Base-by-base conservation (phyloP, 495 filamentous ascomycete genomes). In the Massariosphaeria phaeospora region DNA sequence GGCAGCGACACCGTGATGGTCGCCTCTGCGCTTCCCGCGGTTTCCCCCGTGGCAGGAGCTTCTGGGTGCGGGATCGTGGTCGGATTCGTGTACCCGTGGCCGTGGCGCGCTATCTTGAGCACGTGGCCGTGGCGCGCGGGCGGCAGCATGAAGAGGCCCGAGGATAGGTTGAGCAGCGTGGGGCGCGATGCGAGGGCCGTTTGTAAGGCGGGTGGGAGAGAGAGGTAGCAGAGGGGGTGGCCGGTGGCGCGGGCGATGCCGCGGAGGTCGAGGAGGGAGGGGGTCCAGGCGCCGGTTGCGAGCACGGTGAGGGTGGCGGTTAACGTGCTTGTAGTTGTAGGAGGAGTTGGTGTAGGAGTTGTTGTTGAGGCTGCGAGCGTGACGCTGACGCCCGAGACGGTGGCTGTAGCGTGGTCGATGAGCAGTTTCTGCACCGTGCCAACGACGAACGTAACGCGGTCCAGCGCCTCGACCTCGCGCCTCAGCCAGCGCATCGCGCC, bases 281-380 rank as follows among this genome's bases (percentile, higher is more conserved):
- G 75, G 5, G 86, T 86, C 90, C 90, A 96, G 1, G 93, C 87
- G 5, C 93, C 93, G 0, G 89, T 81, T 0, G 93, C 89, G 6
- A 95, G 74, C 48, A 96, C 71, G 13, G 84, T 81, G 3, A 96
- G 75, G 43, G 86, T 84, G 2, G 89, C 89, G 0, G 68, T 69
- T 4, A 95, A 47, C 8, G 63, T 69, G 26, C 3, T 81, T 80
- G 45, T 80, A 74, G 0, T 66, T 64, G 7, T n/a, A n/a, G n/a
- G n/a, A n/a, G n/a, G n/a, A n/a, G n/a, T n/a, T n/a, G n/a, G n/a
- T 91, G 67, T 20, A 60, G 62, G 38, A 40, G 29, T 33, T 33
- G 29, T 33, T 33, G 7, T 33, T 33, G 29, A 33, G n/a, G n/a
- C n/a, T n/a, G n/a, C n/a, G n/a, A n/a, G n/a, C n/a, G n/a, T n/a